These are phyloP conservation scores for Flaveria linearis DNA, from an alignment of 129 eudicot species.

Conservation along the genomic window DNA sequence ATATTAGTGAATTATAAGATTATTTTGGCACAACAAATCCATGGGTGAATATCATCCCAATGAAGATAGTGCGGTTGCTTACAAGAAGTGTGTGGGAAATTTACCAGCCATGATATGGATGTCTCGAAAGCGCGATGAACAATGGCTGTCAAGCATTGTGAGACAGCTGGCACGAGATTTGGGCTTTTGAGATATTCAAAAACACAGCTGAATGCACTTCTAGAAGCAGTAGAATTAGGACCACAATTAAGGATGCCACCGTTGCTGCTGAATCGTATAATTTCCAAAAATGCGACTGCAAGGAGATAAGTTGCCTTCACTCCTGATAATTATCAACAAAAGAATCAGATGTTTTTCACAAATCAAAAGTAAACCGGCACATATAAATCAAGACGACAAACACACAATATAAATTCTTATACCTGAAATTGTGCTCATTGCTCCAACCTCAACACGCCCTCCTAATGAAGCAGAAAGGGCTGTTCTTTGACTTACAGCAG, in stretches of 20 bases:
- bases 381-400: conserved; percentile 11
- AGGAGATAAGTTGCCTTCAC: conserved; percentile 97
- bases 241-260: conserved; percentile 94
- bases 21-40: conserved; percentile 3
- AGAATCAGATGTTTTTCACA: conserved; percentile 17
- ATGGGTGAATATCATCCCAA: conserved; percentile 9
- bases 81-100: neutral
- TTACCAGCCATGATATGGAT: conserved; percentile 89
- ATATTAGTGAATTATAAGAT: neutral
- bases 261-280: conserved; percentile 93
- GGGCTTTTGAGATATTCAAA: conserved; percentile 97
- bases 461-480: conserved; percentile 99
- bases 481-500: conserved; percentile 83
- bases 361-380: conserved; percentile 8
- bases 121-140: conserved; percentile 87
- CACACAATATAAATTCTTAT: neutral
- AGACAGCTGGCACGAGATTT: conserved; percentile 89
- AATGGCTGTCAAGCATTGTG: conserved; percentile 92
- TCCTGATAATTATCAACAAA: conserved; percentile 46
- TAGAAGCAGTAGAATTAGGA: conserved; percentile 64
- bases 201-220: conserved; percentile 96
- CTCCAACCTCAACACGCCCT: conserved; percentile 86
- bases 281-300: conserved; percentile 92
- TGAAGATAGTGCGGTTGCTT: conserved; percentile 14
- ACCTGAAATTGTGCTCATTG: conserved; percentile 98